Percentiles rank a stretch among this genome's conserved stretches.
These are phyloP conservation scores for Penicillium griseofulvum DNA, from an alignment of 2,329 filamentous ascomycete species.

Conservation along the genomic window DNA sequence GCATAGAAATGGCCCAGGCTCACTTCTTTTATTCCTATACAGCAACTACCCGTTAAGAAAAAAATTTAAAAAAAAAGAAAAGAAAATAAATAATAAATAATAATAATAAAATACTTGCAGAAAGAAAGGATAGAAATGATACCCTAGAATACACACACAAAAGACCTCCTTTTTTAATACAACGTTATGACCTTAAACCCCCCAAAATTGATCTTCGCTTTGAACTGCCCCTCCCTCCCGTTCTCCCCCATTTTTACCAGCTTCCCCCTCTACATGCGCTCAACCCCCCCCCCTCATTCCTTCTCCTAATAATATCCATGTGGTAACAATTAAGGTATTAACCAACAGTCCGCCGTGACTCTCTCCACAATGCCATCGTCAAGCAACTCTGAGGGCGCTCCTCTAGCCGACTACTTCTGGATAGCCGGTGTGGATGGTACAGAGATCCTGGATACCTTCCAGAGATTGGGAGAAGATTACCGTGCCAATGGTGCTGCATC, in stretches of 20 bases:
- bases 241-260: conserved; percentile 16
- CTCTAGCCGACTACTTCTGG: conserved; percentile 67
- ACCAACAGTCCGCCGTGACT: conserved; percentile 17
- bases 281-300: background rate
- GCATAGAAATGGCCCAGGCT: conserved; percentile 3
- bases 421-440: conserved; percentile 53
- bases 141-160: conserved; percentile 1
- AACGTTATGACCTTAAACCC: conserved; percentile 12
- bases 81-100: background rate
- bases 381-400: conserved; percentile 48
- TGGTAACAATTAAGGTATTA: conserved; percentile 14
- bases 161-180: conserved; percentile 12
- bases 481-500: conserved; percentile 36
- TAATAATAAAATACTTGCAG: background rate
- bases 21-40: conserved; percentile 9
- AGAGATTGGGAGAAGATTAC: conserved; percentile 44
- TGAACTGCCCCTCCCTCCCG: conserved; percentile 18
- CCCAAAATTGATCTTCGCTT: conserved; percentile 25
- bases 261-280: conserved; percentile 7
- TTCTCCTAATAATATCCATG: conserved; percentile 13
- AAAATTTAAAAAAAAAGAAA: conserved; percentile 9
- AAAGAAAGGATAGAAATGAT: background rate
- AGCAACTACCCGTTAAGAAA: conserved; percentile 20
- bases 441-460: conserved; percentile 46
- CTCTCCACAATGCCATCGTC: conserved; percentile 22